Percentiles rank a stretch among this genome's conserved stretches.
These are phyloP conservation scores for Podila minutissima DNA, from an alignment of 192 early-diverging fungal species.

Conservation along the genomic window DNA sequence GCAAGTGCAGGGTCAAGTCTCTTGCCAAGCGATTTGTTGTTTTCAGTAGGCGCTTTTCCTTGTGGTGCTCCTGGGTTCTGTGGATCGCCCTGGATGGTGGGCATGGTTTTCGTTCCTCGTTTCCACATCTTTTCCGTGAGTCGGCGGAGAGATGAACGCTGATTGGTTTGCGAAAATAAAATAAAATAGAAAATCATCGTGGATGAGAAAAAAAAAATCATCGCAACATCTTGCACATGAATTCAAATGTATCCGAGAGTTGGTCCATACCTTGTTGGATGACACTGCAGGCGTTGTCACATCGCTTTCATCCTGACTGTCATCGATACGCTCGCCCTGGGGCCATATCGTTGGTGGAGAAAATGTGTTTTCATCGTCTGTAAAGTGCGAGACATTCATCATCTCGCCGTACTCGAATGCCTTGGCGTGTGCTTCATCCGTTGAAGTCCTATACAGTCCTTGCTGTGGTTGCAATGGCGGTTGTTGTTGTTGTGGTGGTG, in stretches of 20 bases:
- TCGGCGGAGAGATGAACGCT: slow-evolving; percentile 43
- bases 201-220: background rate
- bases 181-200: background rate
- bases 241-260: background rate
- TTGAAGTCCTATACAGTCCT: background rate
- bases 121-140: slow-evolving; percentile 48
- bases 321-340: slow-evolving; percentile 41
- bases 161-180: background rate
- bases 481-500: too few species aligned
- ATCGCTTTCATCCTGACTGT: slow-evolving; percentile 50
- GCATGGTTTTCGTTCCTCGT: slow-evolving; percentile 35
- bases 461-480: too few species aligned
- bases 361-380: slow-evolving; percentile 15
- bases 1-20: slow-evolving; percentile 30
- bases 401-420: background rate
- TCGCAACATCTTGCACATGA: background rate
- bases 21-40: slow-evolving; percentile 30
- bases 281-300: background rate
- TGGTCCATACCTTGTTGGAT: background rate
- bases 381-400: background rate
- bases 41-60: background rate
- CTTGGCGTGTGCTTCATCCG: background rate
- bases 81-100: slow-evolving; percentile 20
- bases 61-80: slow-evolving; percentile 1
- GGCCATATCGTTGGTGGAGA: slow-evolving; percentile 16